Evolutionary conservation across 2,329 filamentous ascomycete species (phyloP), one percentile per base, ranked within the genome.

Genomic region (Diaporthe vaccinii): DNA sequence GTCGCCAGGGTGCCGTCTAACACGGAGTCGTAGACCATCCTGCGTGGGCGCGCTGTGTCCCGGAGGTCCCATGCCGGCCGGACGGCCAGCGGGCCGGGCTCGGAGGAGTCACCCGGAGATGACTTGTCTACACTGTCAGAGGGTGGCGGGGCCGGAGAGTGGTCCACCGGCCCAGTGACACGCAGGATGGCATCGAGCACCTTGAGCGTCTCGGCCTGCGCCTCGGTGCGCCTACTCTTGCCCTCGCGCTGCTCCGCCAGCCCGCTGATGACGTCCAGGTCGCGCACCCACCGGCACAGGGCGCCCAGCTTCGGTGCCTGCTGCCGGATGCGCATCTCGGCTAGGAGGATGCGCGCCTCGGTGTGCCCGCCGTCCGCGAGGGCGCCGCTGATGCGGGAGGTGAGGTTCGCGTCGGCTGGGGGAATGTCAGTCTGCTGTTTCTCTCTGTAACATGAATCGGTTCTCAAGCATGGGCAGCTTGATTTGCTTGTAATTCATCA

Each of bases 221-320:
- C 85, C 3, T 81, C 79, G 0, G 85, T 85, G 49, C 88, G 85
- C 72, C 84, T 78, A 4, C 82, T 77, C 81, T 81, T 61, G 84
- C 86, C 86, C 2, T 85, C 85, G 0, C 89, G 84, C 72, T 89
- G 85, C 31, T 91, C 90, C 4, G 91, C 91, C 10, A 93, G 83
- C 2, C 92, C 92, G 78, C 90, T 93, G 68, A 93, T 90, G 34
- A 93, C 90, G 79, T 94, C 92, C 36, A 94, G 84, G 79, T 93
- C 92, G 74, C 93, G 88, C 6, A 94, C 92, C 93, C 93, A 94
- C 74, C 93, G 90, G 81, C 92, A 94, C 10, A 94, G 83, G 1
- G 92, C 91, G 28, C 93, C 93, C 0, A 94, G 84, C 78, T 93
- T 93, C 0, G 92, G 92, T 25, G 89, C 87, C 76, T 94, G 88